A percentile compares a stretch with the other conserved stretches of the same genome.
Evolutionary conservation across 1,284 basidiomycete genomes (phyloP).

Genomic region (Fomitopsis palustris): DNA sequence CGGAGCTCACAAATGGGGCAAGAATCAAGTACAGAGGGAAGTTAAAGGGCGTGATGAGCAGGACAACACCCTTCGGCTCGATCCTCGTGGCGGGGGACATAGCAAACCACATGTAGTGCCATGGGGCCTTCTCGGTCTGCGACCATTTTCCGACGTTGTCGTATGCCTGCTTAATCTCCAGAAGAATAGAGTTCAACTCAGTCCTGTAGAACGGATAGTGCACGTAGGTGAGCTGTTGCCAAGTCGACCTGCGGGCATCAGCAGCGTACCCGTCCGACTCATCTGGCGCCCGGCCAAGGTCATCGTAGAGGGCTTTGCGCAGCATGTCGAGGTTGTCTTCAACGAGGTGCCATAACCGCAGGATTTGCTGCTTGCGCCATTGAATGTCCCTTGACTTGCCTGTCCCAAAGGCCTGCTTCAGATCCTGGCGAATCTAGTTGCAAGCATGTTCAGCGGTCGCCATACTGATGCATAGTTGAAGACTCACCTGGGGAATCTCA

Average conservation of each 20-base stretch:
- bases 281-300: slow-evolving; percentile 53
- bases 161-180: slow-evolving; percentile 63
- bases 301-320: slow-evolving; percentile 46
- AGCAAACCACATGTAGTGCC: slow-evolving; percentile 49
- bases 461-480: background rate
- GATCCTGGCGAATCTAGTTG: slow-evolving; percentile 48
- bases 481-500: background rate
- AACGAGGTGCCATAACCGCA: slow-evolving; percentile 60
- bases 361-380: slow-evolving; percentile 63
- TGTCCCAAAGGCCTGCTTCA: slow-evolving; percentile 50
- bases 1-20: slow-evolving; percentile 41
- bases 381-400: slow-evolving; percentile 56
- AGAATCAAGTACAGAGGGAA: slow-evolving; percentile 48
- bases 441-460: background rate
- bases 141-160: slow-evolving; percentile 74
- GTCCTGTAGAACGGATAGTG: background rate
- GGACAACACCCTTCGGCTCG: slow-evolving; percentile 72
- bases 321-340: slow-evolving; percentile 59
- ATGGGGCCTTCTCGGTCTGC: slow-evolving; percentile 60
- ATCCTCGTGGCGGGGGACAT: slow-evolving; percentile 68
- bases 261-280: slow-evolving; percentile 42
- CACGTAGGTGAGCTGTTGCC: background rate
- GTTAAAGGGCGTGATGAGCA: slow-evolving; percentile 70
- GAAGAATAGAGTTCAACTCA: slow-evolving; percentile 50
- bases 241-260: slow-evolving; percentile 18